These are phyloP conservation scores for Colletotrichum shisoi DNA, from an alignment of 2,329 filamentous ascomycete genomes.

Conservation along the genomic window DNA sequence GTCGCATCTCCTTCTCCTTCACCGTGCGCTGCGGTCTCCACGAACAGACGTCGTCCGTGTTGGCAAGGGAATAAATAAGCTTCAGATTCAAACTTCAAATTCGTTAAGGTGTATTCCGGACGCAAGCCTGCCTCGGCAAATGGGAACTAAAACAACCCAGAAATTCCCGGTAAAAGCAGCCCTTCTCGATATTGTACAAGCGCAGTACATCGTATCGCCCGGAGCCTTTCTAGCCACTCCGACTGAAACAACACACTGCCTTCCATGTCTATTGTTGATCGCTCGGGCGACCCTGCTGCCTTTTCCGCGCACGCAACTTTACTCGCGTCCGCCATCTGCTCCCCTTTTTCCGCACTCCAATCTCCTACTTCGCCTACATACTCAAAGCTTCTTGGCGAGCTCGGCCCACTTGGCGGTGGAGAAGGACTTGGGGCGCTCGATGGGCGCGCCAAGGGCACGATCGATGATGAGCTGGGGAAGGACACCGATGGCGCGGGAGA, in stretches of 20 bases:
- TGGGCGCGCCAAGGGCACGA: conserved; percentile 94
- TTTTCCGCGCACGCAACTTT: conserved; percentile 29
- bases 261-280: conserved; percentile 38
- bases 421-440: conserved; percentile 99
- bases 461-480: conserved; percentile 99
- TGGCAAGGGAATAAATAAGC: not conserved
- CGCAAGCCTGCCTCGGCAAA: conserved; percentile 30
- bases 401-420: conserved; percentile 96
- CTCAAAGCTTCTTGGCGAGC: conserved; percentile 90
- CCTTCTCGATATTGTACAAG: conserved; percentile 41
- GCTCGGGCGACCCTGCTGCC: conserved; percentile 34
- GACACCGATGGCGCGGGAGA: conserved; percentile 96
- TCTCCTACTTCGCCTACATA: conserved; percentile 22
- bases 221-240: conserved; percentile 39
- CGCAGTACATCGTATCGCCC: conserved; percentile 41
- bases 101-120: conserved; percentile 36
- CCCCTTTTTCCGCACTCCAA: conserved; percentile 16
- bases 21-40: conserved; percentile 2
- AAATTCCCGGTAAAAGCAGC: conserved; percentile 39
- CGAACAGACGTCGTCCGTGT: not conserved
- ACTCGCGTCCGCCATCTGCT: conserved; percentile 12
- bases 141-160: conserved; percentile 39
- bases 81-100: conserved; percentile 31
- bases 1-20: conserved; percentile 10
- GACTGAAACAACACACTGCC: conserved; percentile 41